Base-by-base conservation (phyloP, 169 alveolate genomes). In the Cryptosporidium tyzzeri region DNA sequence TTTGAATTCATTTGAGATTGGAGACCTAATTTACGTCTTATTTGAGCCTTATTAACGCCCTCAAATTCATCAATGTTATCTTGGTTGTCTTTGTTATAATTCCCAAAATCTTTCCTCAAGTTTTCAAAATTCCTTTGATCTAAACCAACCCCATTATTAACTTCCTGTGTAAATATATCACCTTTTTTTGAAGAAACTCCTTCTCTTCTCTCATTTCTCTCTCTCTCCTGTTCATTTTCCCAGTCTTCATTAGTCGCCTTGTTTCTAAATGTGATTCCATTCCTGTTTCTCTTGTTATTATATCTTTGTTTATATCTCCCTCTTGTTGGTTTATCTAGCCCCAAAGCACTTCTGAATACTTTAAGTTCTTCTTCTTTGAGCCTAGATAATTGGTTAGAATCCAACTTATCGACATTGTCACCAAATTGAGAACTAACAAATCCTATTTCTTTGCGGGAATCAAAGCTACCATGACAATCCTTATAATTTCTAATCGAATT, bases 351-450 rank as follows among this genome's bases (percentile, higher is more conserved):
- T 74, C 91, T 93, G 53, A 86, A 70, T 51, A 70, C 91, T 61
- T 87, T 91, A 39, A 93, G 85, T 18, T 92, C 94, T 68, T 91
- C 92, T 58, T 74, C 84, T 75, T 68, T 69, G 31, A 84, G 74
- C 35, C 71, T 89, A 65, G 71, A 73, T 14, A 33, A 31, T 37
- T 37, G 70, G 18, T 35, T 58, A 6, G 70, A 26, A 35, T 45
- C 67, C 48, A 29, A 31, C 33, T 33, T 39, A 10, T 62, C 67
- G 21, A 26, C 67, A 55, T 55, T 37, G 23, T 35, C 12, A 10
- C 35, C 67, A 23, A n/a, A 55, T 26, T 9, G 29, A 9, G 37
- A n/a, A 10, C 35, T 55, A 48, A 48, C 55, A 48, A 48, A 48
- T 14, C 55, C 55, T 2, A 3, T 5, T 14, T 10, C 23, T 48